phyloP scores from a whole-genome alignment of 2,329 filamentous ascomycete genomes.

The Claviceps purpurea region DNA sequence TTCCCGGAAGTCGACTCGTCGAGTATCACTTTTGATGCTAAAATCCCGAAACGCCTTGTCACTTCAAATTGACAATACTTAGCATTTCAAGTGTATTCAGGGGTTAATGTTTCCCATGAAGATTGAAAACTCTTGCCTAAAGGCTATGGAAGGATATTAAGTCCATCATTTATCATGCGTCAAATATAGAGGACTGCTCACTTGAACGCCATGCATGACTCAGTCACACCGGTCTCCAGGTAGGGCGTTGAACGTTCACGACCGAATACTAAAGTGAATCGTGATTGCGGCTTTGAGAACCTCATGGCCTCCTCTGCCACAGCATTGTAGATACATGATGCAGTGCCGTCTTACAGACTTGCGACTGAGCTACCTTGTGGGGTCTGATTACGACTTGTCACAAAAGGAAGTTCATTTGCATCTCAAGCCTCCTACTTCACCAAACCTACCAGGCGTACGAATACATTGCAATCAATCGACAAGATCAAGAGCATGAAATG shows the following conservation, averaged over 20 bases:
- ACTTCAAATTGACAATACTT: background rate
- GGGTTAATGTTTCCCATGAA: background rate
- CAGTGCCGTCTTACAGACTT: background rate
- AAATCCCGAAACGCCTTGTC: no score
- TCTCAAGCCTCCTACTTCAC: background rate
- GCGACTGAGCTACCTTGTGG: background rate
- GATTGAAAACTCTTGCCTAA: background rate
- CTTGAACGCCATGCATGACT: background rate
- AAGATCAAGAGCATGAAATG: background rate
- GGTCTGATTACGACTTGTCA: conserved; percentile 1
- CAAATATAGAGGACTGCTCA: background rate
- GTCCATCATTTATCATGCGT: background rate
- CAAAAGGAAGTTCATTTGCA: conserved; percentile 2
- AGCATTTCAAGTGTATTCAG: background rate
- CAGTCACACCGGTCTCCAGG: background rate
- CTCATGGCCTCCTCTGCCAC: background rate
- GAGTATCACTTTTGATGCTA: no score
- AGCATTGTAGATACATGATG: background rate
- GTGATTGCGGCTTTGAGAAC: background rate
- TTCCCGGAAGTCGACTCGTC: no score
- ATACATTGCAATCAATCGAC: conserved; percentile 1
- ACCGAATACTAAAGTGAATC: background rate
- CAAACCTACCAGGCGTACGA: background rate
- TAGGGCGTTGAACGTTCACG: background rate
- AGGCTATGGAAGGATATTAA: background rate